phyloP scores from a whole-genome alignment of 2,329 filamentous ascomycete genomes.

The Teratosphaeria pseudoeucalypti region DNA sequence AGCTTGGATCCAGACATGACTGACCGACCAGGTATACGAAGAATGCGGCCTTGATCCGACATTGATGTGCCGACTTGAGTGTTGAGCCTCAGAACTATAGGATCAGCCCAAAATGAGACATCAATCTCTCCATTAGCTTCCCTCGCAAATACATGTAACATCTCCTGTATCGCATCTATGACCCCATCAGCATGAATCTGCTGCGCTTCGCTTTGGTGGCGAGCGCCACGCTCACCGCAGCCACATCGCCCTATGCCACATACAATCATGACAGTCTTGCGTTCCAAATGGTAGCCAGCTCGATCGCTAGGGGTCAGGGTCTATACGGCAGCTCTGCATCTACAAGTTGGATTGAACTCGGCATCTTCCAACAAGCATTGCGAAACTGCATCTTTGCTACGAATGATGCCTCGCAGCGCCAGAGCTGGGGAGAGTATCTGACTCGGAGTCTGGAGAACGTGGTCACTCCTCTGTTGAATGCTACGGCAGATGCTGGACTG shows the following conservation, averaged over 20 bases:
- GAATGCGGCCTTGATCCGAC: not conserved
- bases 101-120: not conserved
- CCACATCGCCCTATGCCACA: not conserved
- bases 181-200: not conserved
- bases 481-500: conserved; percentile 11
- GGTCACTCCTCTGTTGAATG: conserved; percentile 11
- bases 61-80: too few relatives aligned
- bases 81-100: not conserved
- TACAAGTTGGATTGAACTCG: conserved; percentile 21
- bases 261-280: conserved; percentile 4
- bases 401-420: conserved; percentile 6
- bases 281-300: conserved; percentile 22
- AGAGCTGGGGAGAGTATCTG: conserved; percentile 8
- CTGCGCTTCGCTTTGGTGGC: not conserved
- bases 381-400: conserved; percentile 10
- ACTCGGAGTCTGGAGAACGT: conserved; percentile 14
- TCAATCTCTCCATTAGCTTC: not conserved
- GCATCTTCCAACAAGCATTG: conserved; percentile 26
- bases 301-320: conserved; percentile 24
- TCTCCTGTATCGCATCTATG: not conserved
- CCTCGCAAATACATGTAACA: not conserved
- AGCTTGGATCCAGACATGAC: too few relatives aligned
- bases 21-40: too few relatives aligned
- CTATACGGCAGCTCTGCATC: conserved; percentile 12
- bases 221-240: not conserved